phyloP scores from a whole-genome alignment of 2,329 filamentous ascomycete species.

The Lachnellula occidentalis region DNA sequence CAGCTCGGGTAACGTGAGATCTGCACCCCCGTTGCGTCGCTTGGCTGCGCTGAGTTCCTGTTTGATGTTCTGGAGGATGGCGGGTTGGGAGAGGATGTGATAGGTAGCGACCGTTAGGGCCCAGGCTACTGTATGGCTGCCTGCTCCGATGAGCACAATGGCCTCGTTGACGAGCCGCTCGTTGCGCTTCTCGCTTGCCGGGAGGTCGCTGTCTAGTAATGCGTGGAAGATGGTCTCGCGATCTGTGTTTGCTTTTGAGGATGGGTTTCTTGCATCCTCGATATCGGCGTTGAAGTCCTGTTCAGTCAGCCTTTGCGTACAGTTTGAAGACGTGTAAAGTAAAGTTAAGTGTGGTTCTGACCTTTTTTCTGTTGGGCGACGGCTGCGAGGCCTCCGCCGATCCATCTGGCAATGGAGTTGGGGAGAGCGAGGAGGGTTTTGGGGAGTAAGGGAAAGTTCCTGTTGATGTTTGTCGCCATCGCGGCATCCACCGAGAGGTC shows the following conservation, averaged over 20 bases:
- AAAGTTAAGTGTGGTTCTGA: background rate
- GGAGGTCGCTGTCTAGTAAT: slow-evolving; percentile 25
- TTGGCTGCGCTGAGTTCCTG: slow-evolving; percentile 29
- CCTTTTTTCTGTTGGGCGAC: background rate
- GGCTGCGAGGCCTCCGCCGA: slow-evolving; percentile 5
- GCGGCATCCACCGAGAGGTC: background rate
- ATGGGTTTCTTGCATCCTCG: background rate
- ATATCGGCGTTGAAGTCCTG: background rate
- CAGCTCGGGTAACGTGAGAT: slow-evolving; percentile 9
- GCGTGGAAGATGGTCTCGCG: slow-evolving; percentile 21
- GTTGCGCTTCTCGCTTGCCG: slow-evolving; percentile 30
- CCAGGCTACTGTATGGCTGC: slow-evolving; percentile 33
- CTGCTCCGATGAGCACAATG: slow-evolving; percentile 30
- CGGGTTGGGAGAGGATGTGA: slow-evolving; percentile 31
- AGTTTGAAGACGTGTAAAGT: too few species aligned
- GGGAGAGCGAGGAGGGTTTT: slow-evolving; percentile 8
- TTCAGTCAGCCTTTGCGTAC: background rate
- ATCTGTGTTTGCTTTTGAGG: slow-evolving; percentile 15
- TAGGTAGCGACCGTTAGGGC: slow-evolving; percentile 31
- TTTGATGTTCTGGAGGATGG: slow-evolving; percentile 27
- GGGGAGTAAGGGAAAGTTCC: slow-evolving; percentile 7
- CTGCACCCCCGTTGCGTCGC: slow-evolving; percentile 4
- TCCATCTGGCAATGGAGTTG: slow-evolving; percentile 1
- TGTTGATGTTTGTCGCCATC: slow-evolving; percentile 1
- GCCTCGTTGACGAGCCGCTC: slow-evolving; percentile 31